These are phyloP conservation scores for Diaporthe citriasiana DNA, from an alignment of 2,329 filamentous ascomycete genomes.

Conservation along the genomic window DNA sequence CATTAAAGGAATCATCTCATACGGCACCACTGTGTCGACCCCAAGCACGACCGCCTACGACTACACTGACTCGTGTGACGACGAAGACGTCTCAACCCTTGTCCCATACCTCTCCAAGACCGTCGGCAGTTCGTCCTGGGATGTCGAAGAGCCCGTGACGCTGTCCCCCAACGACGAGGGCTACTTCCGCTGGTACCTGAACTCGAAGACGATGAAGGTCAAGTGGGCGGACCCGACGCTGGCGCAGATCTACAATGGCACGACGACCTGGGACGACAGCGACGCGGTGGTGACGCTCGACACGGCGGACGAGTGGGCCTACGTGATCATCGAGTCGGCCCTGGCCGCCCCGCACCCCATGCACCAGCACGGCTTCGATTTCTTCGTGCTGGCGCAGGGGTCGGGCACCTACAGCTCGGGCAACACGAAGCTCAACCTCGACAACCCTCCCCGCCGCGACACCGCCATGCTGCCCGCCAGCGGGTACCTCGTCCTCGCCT, in stretches of 20 bases:
- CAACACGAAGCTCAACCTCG: constrained; percentile 50
- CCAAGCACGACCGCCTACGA: constrained; percentile 38
- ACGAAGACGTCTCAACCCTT: constrained; percentile 52
- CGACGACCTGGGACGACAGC: constrained; percentile 46
- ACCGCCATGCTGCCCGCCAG: constrained; percentile 58
- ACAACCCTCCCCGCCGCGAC: constrained; percentile 65
- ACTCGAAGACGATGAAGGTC: constrained; percentile 60
- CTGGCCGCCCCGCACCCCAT: constrained; percentile 55
- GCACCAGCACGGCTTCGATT: constrained; percentile 61
- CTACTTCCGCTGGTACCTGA: constrained; percentile 64
- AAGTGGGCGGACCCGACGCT: constrained; percentile 64
- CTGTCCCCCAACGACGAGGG: constrained; percentile 48
- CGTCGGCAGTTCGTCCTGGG: constrained; percentile 49
- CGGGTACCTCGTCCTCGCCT: constrained; percentile 65
- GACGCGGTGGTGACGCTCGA: constrained; percentile 51
- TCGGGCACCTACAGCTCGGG: constrained; percentile 49
- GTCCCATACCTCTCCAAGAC: constrained; percentile 53
- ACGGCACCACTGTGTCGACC: constrained; percentile 49
- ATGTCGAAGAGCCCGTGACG: constrained; percentile 49
- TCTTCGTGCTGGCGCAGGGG: constrained; percentile 53
- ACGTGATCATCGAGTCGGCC: constrained; percentile 51
- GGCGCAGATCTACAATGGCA: constrained; percentile 47
- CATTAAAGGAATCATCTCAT: constrained; percentile 65
- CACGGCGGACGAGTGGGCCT: constrained; percentile 51
- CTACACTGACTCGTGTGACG: constrained; percentile 50